These are phyloP conservation scores for Colletotrichum camelliae DNA, from an alignment of 2,329 filamentous ascomycete genomes.

Conservation along the genomic window DNA sequence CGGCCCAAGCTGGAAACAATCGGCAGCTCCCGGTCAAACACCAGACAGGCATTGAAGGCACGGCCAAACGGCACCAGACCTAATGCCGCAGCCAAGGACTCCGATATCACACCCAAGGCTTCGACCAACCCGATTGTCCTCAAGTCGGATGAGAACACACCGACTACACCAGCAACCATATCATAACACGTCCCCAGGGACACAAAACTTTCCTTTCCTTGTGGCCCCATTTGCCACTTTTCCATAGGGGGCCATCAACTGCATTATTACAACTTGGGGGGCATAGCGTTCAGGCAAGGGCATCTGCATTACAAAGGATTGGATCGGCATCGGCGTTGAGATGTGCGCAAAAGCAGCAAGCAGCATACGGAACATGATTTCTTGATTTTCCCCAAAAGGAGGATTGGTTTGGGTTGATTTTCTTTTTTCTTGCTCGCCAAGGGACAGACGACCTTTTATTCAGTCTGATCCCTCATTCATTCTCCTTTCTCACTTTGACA, in stretches of 20 bases:
- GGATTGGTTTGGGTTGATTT: not conserved
- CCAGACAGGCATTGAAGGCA: conserved; percentile 31
- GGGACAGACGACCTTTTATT: not conserved
- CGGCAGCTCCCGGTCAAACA: conserved; percentile 42
- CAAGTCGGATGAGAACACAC: conserved; percentile 8
- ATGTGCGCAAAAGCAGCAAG: conserved; percentile 10
- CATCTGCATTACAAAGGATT: conserved; percentile 10
- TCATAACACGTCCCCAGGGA: not conserved
- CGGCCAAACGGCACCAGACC: conserved; percentile 20
- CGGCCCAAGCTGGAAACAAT: conserved; percentile 54
- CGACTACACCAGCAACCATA: not conserved
- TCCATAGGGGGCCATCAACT: not conserved
- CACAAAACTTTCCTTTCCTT: not conserved
- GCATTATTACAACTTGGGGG: conserved; percentile 6
- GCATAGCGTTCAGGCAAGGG: conserved; percentile 18
- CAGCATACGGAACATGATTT: conserved; percentile 8
- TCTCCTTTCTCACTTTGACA: not conserved
- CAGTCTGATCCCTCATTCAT: not conserved
- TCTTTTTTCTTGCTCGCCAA: not conserved
- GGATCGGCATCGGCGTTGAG: conserved; percentile 10
- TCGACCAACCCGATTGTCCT: conserved; percentile 9
- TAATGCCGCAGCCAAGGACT: not conserved
- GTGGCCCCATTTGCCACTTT: not conserved
- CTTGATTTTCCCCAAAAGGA: not conserved
- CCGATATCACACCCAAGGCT: conserved; percentile 19